Evolutionary conservation across 192 early-diverging fungal genomes (phyloP).

Genomic region (Linnemannia zychae): DNA sequence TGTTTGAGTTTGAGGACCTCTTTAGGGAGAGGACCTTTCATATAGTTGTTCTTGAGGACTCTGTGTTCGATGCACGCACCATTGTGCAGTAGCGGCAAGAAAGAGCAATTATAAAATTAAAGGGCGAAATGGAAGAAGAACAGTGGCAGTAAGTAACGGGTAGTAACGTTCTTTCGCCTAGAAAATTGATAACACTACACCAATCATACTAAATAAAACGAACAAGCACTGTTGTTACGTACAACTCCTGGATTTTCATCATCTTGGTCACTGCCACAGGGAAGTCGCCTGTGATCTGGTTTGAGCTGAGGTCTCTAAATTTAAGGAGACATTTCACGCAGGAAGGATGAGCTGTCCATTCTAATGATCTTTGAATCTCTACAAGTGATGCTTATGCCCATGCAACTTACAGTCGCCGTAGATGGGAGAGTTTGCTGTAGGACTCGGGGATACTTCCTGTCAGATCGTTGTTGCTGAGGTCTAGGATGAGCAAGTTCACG

Average conservation of each 20-base stretch:
- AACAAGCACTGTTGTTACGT: background rate
- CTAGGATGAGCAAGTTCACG: slow-evolving; percentile 29
- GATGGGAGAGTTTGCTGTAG: slow-evolving; percentile 19
- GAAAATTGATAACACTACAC: too few species aligned
- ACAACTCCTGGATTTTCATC: slow-evolving; percentile 42
- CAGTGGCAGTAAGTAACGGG: background rate
- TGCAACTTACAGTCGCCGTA: slow-evolving; percentile 24
- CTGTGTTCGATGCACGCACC: background rate
- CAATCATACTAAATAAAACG: too few species aligned
- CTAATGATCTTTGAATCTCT: too few species aligned
- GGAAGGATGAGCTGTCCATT: too few species aligned
- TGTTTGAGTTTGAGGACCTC: slow-evolving; percentile 26
- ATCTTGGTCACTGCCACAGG: slow-evolving; percentile 29
- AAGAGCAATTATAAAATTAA: background rate
- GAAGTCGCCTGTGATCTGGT: slow-evolving; percentile 35
- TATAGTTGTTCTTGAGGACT: slow-evolving; percentile 45
- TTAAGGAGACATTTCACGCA: too few species aligned
- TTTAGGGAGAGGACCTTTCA: slow-evolving; percentile 21
- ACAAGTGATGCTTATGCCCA: too few species aligned
- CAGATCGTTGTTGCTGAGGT: slow-evolving; percentile 42
- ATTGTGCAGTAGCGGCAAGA: background rate
- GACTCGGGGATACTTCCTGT: slow-evolving; percentile 37
- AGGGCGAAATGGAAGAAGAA: too few species aligned
- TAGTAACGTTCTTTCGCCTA: background rate
- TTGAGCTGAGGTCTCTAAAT: slow-evolving; percentile 33